These are phyloP conservation scores for Lentinula novae-zelandiae DNA, from an alignment of 1,284 basidiomycete species.

Conservation along the genomic window DNA sequence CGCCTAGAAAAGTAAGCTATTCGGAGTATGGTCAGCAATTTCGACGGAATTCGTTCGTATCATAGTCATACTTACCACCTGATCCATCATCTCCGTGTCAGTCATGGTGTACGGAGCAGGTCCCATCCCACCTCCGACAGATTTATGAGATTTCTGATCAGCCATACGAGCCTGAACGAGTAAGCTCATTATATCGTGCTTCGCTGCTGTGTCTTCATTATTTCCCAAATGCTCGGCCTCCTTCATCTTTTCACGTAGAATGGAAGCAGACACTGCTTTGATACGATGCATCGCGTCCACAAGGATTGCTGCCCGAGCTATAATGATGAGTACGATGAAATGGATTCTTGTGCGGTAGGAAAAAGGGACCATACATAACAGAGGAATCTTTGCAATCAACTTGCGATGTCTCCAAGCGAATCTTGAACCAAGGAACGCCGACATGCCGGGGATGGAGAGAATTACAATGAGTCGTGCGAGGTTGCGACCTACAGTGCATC, in stretches of 20 bases:
- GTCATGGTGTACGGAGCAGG: conserved; percentile 35
- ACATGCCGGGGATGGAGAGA: conserved; percentile 34
- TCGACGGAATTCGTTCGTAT: background rate
- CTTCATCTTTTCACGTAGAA: conserved; percentile 37
- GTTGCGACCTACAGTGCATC: conserved; percentile 27
- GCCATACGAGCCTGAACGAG: conserved; percentile 40
- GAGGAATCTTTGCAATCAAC: conserved; percentile 24
- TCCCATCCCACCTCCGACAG: background rate
- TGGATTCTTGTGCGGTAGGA: background rate
- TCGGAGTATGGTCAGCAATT: background rate
- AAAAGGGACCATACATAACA: conserved; percentile 21
- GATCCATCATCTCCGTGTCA: conserved; percentile 46
- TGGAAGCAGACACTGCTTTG: conserved; percentile 33
- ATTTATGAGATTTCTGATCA: conserved; percentile 18
- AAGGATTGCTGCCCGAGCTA: conserved; percentile 27
- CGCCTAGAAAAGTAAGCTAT: conserved; percentile 47
- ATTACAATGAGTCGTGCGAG: conserved; percentile 35
- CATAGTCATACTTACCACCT: conserved; percentile 33
- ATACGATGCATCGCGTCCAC: conserved; percentile 40
- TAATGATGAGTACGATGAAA: background rate
- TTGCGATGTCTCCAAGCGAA: conserved; percentile 36
- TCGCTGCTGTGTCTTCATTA: conserved; percentile 32
- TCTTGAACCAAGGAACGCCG: conserved; percentile 25
- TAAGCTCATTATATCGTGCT: conserved; percentile 48
- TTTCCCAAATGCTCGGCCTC: conserved; percentile 21